Conservation (phyloP, 2,329 filamentous ascomycete species). For the Colletotrichum abscissum region DNA sequence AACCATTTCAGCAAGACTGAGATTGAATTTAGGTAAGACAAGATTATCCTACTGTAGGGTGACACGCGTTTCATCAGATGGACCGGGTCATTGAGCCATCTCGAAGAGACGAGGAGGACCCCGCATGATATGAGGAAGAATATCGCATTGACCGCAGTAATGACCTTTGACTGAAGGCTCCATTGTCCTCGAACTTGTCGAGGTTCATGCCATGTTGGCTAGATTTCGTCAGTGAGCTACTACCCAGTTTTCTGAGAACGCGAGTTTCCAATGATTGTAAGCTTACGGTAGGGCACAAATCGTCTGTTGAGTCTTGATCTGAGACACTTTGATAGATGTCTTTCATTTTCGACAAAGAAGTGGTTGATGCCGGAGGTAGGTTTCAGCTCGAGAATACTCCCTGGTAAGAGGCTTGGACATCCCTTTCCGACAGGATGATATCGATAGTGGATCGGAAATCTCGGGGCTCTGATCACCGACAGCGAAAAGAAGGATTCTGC, state of each 20-base stretch:
- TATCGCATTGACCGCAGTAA: conserved; percentile 1
- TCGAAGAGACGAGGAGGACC: conserved; percentile 11
- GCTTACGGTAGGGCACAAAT: neutral
- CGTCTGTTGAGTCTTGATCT: conserved; percentile 9
- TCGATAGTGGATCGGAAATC: neutral
- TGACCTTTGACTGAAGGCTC: conserved; percentile 6
- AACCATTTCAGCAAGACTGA: neutral
- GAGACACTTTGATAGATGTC: conserved; percentile 3
- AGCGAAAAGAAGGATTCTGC: neutral
- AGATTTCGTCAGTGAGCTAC: neutral
- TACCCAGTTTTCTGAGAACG: no score
- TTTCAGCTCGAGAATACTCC: no score
- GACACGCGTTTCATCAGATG: conserved; percentile 26
- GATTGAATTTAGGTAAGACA: rapidly evolving
- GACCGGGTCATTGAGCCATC: conserved; percentile 18
- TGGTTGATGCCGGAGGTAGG: neutral
- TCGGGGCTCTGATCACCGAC: neutral
- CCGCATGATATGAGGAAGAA: conserved; percentile 18
- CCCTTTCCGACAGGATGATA: neutral
- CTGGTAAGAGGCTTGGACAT: neutral
- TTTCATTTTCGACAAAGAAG: neutral
- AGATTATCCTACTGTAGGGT: conserved; percentile 12
- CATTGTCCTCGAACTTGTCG: neutral
- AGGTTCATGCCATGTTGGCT: neutral
- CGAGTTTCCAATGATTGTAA: neutral